Base-by-base conservation (phyloP, 176 grass and related monocot genomes). In the Oryza meridionalis region DNA sequence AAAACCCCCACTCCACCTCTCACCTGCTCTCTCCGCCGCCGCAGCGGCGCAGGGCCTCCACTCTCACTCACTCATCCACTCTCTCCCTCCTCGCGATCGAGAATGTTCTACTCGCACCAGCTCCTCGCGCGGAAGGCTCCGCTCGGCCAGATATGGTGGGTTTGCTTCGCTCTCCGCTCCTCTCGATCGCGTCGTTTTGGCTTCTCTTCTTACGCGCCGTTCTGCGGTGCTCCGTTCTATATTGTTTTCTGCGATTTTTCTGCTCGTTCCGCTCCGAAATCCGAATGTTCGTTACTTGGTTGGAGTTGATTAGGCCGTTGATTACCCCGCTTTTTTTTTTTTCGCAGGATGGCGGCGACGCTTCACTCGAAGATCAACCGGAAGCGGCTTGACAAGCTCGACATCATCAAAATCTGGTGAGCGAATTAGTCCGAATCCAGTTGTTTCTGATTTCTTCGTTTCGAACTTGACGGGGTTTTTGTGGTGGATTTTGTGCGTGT, bases 61-160 rank as follows among this genome's bases (percentile, higher is more conserved):
- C 12, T 6, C 26, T 31, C 24, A 15, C 46, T 6, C 32, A 5
- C 70, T 26, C 70, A 64, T 35, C 9, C n/a, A 35, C 25, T 21
- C 43, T 4, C 25, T 0, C 17, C 1, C 51, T 68, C 19, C 11
- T 1, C 31, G 29, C 22, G 11, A 58, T n/a, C 83, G 70, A 44
- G 44, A 37, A 98, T 98, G 96, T 98, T 98, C 82, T 98, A 95
- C 80, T 95, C 96, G 70, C 96, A 95, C 65, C 96, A 95, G 85
- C 87, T 95, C 37, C 91, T 98, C 11, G 96, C 96, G 43, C 87
- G 87, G 79, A 98, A 98, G 86, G 85, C 79, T 70, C 91, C 96
- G 66, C 89, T 98, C 64, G 93, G 96, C 40, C 96, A 98, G 87
- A 98, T 98, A 88, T 98, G 96, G 95, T 95, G 62, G 29, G 67